Conservation (phyloP, 2,329 filamentous ascomycete genomes). For the Teratosphaeria destructans region DNA sequence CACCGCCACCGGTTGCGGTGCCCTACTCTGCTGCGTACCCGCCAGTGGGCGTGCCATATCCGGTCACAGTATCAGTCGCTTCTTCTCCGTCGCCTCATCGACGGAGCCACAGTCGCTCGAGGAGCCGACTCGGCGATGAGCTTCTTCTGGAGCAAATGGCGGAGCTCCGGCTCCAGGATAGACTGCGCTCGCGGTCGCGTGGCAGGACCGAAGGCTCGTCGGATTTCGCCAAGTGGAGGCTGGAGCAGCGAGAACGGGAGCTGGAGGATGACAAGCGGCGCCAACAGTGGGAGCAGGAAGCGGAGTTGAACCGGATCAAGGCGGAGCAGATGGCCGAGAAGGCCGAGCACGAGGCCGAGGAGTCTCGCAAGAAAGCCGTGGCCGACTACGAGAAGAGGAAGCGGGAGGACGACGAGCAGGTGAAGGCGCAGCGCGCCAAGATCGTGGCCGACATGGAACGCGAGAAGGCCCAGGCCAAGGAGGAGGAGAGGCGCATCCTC, state of each 20-base stretch:
- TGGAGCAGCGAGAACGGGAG: constrained; percentile 26
- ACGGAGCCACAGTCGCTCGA: constrained; percentile 6
- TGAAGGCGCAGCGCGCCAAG: constrained; percentile 30
- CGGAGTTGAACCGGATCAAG: constrained; percentile 25
- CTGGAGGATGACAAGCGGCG: constrained; percentile 26
- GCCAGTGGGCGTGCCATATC: background rate
- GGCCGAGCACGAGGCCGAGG: constrained; percentile 24
- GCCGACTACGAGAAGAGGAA: constrained; percentile 19
- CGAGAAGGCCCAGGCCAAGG: constrained; percentile 30
- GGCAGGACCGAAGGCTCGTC: constrained; percentile 18
- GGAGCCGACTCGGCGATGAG: constrained; percentile 13
- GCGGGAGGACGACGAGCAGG: constrained; percentile 26
- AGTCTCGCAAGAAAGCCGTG: constrained; percentile 15
- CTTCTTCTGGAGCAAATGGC: constrained; percentile 19
- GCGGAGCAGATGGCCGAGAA: constrained; percentile 19
- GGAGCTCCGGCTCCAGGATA: constrained; percentile 19
- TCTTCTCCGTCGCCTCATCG: constrained; percentile 3
- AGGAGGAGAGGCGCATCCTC: constrained; percentile 32
- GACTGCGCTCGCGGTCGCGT: constrained; percentile 25
- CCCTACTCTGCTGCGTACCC: background rate
- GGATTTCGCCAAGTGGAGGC: constrained; percentile 18
- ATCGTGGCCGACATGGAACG: constrained; percentile 28
- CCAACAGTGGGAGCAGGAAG: constrained; percentile 25
- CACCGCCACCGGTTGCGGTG: background rate
- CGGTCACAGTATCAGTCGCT: background rate